These are phyloP conservation scores for Metarhizium robertsii DNA, from an alignment of 2,329 filamentous ascomycete species.

Conservation along the genomic window DNA sequence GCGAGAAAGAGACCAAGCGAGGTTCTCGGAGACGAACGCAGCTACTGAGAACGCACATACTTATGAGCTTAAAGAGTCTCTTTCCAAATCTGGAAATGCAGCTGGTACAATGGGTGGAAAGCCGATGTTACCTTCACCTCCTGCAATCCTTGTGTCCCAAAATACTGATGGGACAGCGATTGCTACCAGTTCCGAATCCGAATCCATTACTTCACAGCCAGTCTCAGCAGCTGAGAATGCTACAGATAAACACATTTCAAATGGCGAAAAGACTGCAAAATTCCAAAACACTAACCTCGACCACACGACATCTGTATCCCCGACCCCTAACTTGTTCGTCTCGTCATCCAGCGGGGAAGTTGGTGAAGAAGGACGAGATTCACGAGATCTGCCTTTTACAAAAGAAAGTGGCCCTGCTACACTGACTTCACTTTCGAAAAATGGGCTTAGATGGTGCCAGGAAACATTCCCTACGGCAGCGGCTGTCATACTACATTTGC, in stretches of 20 bases:
- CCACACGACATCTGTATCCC: not conserved
- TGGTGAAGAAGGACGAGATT: not conserved
- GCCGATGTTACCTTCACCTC: constrained; percentile 1
- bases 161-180: constrained; percentile 8
- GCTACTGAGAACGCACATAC: not conserved
- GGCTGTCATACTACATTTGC: constrained; percentile 55
- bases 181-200: constrained; percentile 1
- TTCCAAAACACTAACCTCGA: not conserved
- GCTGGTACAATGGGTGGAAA: not conserved
- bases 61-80: constrained; percentile 2
- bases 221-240: not conserved
- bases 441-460: constrained; percentile 48
- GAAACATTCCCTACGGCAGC: constrained; percentile 64
- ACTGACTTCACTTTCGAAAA: constrained; percentile 37
- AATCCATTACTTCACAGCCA: constrained; percentile 1
- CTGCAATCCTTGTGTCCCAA: constrained; percentile 11
- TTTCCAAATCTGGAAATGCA: not conserved
- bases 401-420: constrained; percentile 26
- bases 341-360: not conserved
- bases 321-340: not conserved
- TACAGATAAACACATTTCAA: not conserved
- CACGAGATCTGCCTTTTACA: constrained; percentile 6
- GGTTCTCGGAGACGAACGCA: not conserved
- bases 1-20: constrained; percentile 7
- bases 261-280: not conserved